A percentile compares a stretch with the other conserved stretches of the same genome.
Evolutionary conservation across 1,284 basidiomycete species (phyloP).

Genomic region (Meripilus lineatus): DNA sequence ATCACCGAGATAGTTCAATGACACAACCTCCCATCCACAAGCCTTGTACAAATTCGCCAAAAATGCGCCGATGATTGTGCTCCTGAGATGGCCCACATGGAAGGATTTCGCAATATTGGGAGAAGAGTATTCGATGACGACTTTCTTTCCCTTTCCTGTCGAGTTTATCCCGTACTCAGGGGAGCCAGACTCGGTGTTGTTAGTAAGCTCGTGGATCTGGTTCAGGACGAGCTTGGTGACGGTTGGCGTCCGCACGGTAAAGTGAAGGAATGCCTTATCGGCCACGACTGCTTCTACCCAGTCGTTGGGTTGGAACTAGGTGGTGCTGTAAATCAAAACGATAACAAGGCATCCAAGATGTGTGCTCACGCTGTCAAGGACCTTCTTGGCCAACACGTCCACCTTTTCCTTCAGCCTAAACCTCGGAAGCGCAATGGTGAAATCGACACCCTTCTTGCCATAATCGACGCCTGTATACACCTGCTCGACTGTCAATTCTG

Average conservation of each 20-base stretch:
- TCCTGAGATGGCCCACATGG: conserved; percentile 95
- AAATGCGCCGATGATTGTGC: conserved; percentile 97
- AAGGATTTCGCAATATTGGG: conserved; percentile 99
- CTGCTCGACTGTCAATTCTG: conserved; percentile 63
- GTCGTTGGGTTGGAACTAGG: conserved; percentile 64
- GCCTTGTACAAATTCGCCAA: conserved; percentile 89
- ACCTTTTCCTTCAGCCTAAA: conserved; percentile 86
- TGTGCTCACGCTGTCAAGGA: conserved; percentile 64
- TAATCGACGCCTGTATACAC: conserved; percentile 85
- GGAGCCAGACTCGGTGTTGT: conserved; percentile 46
- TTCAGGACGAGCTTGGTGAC: conserved; percentile 77
- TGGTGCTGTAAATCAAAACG: conserved; percentile 3
- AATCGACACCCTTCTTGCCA: conserved; percentile 90
- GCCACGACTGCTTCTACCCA: conserved; percentile 63
- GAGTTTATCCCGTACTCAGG: conserved; percentile 74
- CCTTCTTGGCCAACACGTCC: conserved; percentile 72
- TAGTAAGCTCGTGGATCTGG: conserved; percentile 76
- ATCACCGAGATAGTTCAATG: conserved; percentile 93
- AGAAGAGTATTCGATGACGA: conserved; percentile 88
- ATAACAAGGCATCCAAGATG: background rate
- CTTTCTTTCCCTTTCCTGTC: conserved; percentile 75
- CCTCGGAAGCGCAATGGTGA: conserved; percentile 87
- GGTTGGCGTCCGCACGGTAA: conserved; percentile 66
- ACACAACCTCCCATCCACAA: conserved; percentile 88
- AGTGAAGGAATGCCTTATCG: conserved; percentile 82